These are phyloP conservation scores for Globisporangium alternatum DNA, from an alignment of 352 stramenopile species.

Conservation along the genomic window DNA sequence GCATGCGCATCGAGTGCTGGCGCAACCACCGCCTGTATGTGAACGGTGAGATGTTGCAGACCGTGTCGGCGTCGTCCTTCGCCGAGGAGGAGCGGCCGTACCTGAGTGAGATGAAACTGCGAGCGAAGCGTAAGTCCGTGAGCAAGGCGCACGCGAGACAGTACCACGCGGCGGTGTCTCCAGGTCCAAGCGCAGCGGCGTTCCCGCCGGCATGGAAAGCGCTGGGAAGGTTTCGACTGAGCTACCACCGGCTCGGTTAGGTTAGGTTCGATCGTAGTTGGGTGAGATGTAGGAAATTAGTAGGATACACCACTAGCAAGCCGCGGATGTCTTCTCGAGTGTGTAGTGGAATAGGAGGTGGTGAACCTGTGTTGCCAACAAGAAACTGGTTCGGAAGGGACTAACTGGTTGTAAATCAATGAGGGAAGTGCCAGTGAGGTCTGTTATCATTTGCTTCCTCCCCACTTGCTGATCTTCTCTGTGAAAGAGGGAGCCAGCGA, in stretches of 20 bases:
- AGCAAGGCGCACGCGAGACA: slow-evolving; percentile 23
- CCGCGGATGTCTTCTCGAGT: too few species aligned
- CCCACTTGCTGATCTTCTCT: too few species aligned
- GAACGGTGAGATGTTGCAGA: slow-evolving; percentile 47
- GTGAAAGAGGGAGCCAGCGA: too few species aligned
- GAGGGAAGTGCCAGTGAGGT: too few species aligned
- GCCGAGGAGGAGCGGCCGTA: slow-evolving; percentile 36
- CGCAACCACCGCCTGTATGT: slow-evolving; percentile 37
- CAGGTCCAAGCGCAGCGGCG: not conserved
- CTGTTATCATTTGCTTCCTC: too few species aligned
- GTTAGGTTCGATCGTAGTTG: not conserved
- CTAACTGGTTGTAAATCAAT: too few species aligned
- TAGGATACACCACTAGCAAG: too few species aligned
- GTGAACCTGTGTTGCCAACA: too few species aligned
- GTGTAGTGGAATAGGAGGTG: too few species aligned
- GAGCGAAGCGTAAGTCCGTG: slow-evolving; percentile 40
- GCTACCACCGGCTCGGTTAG: slow-evolving; percentile 21
- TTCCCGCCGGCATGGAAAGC: slow-evolving; percentile 24
- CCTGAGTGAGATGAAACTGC: slow-evolving; percentile 47
- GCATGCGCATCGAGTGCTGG: slow-evolving; percentile 41
- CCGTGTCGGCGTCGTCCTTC: slow-evolving; percentile 25
- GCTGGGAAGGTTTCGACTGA: slow-evolving; percentile 33
- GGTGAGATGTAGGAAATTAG: not conserved
- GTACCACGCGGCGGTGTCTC: slow-evolving; percentile 9
- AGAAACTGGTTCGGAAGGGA: too few species aligned